Conservation (phyloP, 2,329 filamentous ascomycete species). For the Colletotrichum cuscutae region DNA sequence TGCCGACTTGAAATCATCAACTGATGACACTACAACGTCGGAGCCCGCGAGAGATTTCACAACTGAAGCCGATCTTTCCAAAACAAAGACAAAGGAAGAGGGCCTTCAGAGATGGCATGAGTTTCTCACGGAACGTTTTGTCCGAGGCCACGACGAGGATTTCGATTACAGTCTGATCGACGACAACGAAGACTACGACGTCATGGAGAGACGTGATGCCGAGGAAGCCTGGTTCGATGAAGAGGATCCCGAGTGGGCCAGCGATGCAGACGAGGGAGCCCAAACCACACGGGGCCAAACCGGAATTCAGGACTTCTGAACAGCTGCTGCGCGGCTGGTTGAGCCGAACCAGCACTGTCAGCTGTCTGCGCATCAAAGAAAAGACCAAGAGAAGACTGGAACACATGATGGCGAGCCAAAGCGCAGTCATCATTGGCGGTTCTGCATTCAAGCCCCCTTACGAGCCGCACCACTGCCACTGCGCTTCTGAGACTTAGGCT, state of each 20-base stretch:
- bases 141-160: conserved; percentile 79
- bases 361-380: not conserved
- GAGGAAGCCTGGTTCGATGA: conserved; percentile 85
- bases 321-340: not conserved
- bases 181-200: conserved; percentile 76
- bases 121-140: conserved; percentile 79
- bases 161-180: conserved; percentile 83
- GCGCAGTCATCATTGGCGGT: not conserved
- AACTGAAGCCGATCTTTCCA: conserved; percentile 44
- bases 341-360: too few relatives aligned
- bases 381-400: not conserved
- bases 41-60: not conserved
- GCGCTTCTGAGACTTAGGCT: not conserved
- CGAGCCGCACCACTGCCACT: not conserved
- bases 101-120: conserved; percentile 76
- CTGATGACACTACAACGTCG: not conserved
- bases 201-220: conserved; percentile 64
- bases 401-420: not conserved
- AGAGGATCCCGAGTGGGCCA: conserved; percentile 76
- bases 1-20: conserved; percentile 53
- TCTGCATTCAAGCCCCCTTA: not conserved
- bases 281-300: conserved; percentile 64
- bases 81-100: conserved; percentile 69
- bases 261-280: conserved; percentile 51
- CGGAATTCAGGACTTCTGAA: conserved; percentile 77